Conservation (phyloP, 1,284 basidiomycete species). For the Boletellus deceptivus region DNA sequence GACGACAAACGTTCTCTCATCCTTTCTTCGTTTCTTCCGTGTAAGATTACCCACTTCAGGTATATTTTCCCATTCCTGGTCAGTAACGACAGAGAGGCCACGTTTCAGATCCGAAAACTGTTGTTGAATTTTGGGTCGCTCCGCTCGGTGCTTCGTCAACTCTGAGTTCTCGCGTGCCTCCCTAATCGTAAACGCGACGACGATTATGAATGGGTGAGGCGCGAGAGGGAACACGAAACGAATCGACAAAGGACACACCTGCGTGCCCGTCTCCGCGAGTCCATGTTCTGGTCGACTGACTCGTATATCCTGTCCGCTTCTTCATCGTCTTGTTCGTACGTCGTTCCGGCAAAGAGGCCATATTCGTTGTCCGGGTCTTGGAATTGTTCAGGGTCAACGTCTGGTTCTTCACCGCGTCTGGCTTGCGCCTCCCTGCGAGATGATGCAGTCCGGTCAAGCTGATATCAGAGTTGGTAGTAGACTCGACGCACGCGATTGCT, state of each 20-base stretch:
- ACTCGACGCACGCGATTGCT: slow-evolving; percentile 66
- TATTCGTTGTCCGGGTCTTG: slow-evolving; percentile 98
- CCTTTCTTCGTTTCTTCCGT: slow-evolving; percentile 85
- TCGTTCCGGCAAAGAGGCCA: slow-evolving; percentile 92
- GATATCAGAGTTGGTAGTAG: too few species aligned
- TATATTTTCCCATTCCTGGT: slow-evolving; percentile 91
- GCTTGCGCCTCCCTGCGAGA: slow-evolving; percentile 64
- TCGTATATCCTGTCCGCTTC: slow-evolving; percentile 97
- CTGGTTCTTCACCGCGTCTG: slow-evolving; percentile 80
- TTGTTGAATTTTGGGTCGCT: slow-evolving; percentile 86
- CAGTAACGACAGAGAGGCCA: slow-evolving; percentile 81
- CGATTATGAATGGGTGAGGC: slow-evolving; percentile 18
- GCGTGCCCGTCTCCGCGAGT: slow-evolving; percentile 75
- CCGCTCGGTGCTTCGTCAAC: slow-evolving; percentile 68
- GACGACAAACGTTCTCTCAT: slow-evolving; percentile 84
- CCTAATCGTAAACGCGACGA: slow-evolving; percentile 40
- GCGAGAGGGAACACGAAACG: slow-evolving; percentile 31
- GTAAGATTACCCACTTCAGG: slow-evolving; percentile 97
- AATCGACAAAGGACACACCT: slow-evolving; percentile 58
- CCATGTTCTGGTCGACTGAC: slow-evolving; percentile 86
- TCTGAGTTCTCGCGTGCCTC: slow-evolving; percentile 76
- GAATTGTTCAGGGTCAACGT: slow-evolving; percentile 85
- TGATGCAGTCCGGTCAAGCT: too few species aligned
- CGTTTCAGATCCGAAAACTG: slow-evolving; percentile 97
- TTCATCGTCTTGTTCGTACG: slow-evolving; percentile 97